phyloP scores from a whole-genome alignment of 257 asterid species.

The Solanum paucissectum region DNA sequence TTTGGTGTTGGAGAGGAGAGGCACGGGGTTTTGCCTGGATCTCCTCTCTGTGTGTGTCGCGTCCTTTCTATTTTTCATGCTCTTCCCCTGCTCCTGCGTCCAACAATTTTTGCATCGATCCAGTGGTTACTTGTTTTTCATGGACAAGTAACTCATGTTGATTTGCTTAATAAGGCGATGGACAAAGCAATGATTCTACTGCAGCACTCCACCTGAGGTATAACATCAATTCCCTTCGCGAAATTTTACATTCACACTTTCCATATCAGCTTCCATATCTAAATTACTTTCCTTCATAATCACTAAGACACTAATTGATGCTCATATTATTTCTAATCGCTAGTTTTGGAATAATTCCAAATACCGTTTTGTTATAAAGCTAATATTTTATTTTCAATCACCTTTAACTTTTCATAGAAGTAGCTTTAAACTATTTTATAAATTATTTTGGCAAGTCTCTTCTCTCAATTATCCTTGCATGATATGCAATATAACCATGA shows the following conservation, averaged over 20 bases:
- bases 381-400: fast-evolving
- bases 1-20: background rate
- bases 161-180: background rate
- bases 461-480: fast-evolving
- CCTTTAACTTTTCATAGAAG: background rate
- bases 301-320: background rate
- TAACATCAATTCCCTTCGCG: background rate
- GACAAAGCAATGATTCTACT: background rate
- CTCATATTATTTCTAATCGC: background rate
- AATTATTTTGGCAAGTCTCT: background rate
- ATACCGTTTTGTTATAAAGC: too few species aligned
- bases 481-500: background rate
- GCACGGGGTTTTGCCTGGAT: constrained; percentile 45
- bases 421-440: background rate
- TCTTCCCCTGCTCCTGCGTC: background rate
- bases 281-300: too few species aligned
- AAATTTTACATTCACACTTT: background rate
- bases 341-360: background rate
- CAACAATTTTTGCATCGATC: background rate
- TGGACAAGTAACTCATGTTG: background rate
- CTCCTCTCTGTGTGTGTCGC: constrained; percentile 16
- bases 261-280: background rate
- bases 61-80: background rate
- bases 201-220: background rate
- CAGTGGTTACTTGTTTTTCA: background rate